Evolutionary conservation across 495 filamentous ascomycete species (phyloP), one percentile per base, ranked within the genome.

Genomic region (Penicillium nucicola): DNA sequence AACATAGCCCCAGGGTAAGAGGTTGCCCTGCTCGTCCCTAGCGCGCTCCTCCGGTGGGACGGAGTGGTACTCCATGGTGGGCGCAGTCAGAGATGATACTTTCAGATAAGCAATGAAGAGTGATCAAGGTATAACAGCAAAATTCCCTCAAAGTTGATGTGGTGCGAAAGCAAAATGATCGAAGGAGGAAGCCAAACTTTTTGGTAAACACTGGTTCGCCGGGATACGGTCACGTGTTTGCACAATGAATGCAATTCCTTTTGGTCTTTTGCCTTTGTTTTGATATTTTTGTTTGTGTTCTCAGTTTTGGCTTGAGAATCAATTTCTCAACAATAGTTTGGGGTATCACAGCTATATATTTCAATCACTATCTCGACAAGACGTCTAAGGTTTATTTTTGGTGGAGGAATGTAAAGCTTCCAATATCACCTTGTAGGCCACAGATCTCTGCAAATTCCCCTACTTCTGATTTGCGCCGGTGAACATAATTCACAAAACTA

Each of bases 1-100:
- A 30, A 82, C 74, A 57, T 82, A 81, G 11, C 70, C 80, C 82
- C 81, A 86, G 28, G 81, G 83, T 46, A 86, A 55, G 38, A 72
- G 65, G 54, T 79, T 76, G 32, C 84, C 84, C 36, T 79, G 75
- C 19, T 81, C 74, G 56, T 84, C 82, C 57, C 73, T 68, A 25
- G 81, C 83, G 53, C 81, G 77, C 64, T 86, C 84, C 62, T 80
- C 74, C 17, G 75, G 77, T n/a, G 82, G 84, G 18, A 87, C 84
- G 36, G 76, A 79, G 60, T 87, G 84, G 39, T 86, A 81, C 61
- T 86, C 83, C 73, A 84, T 84, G 36, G 58, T 60, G 22, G 41
- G 39, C 13, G 38, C 13, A 5, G 35, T 42, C 20, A 45, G 22
- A 20, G n/a, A 5, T 14, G 12, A 19, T 17, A 11, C 19, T 6